Evolutionary conservation across 768 basidiomycete genomes (phyloP), one percentile per base, ranked within the genome.

Genomic region (Boletus rubroflammeus): DNA sequence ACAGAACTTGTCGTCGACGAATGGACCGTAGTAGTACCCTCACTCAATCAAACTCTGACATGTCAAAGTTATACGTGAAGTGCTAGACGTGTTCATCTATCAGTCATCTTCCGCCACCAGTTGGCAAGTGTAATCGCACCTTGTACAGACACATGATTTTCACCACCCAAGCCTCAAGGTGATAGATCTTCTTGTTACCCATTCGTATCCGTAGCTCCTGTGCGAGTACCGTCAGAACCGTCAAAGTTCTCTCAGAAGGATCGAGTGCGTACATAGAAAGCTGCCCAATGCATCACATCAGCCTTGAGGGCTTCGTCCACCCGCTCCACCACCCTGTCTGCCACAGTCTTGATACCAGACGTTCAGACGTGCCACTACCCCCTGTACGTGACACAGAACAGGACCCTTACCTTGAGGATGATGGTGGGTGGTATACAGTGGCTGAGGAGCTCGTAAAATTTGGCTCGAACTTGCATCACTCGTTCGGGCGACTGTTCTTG

Each of bases 241-340:
- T 26, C 26, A 17, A 29, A 42, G 11, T 29, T 32, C 39, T 26
- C 10, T 25, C 21, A 34, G 17, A 47, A 52, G 43, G 34, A 49
- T 39, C 23, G 17, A 32, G 25, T 19, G 73, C 90, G 57, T 65
- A 93, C 93, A 69, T 98, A 98, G 67, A 96, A 88, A 23, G 97
- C 93, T 4, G 96, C 93, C 95, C 95, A 98, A 67, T 97, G 93
- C 79, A 98, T 90, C 62, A 98, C 85, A 62, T 98, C 93, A 0
- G 88, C 83, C 73, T 95, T 97, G 53, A 99, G 68, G 47, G 78
- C 78, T 67, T 98, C 94, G 68, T 98, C 95, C 5, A 96, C 90
- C 56, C 83, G 81, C 43, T 93, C 88, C 25, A 93, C 85, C 15
- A 98, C 81, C 8, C 85, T 81, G 53, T 93, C 91, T 15, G 95